These are phyloP conservation scores for Cordyceps pruinosa DNA, from an alignment of 2,329 filamentous ascomycete genomes.

Conservation along the genomic window DNA sequence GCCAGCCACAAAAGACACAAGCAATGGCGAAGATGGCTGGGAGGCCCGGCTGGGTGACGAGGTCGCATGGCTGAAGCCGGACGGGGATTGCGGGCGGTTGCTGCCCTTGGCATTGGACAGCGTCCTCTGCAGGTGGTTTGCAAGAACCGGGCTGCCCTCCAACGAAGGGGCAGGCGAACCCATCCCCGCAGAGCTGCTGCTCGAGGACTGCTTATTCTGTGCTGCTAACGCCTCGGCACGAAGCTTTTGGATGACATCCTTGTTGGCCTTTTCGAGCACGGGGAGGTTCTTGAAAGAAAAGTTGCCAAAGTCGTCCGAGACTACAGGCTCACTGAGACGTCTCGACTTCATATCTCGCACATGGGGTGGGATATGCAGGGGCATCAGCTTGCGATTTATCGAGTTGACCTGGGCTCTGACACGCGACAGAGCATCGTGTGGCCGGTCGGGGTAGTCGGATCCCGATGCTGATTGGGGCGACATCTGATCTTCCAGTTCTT, in stretches of 20 bases:
- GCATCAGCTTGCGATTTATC: conserved; percentile 87
- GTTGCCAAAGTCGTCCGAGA: conserved; percentile 86
- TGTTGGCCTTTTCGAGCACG: conserved; percentile 95
- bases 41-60: conserved; percentile 82
- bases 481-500: conserved; percentile 86
- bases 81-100: conserved; percentile 81
- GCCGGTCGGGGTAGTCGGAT: conserved; percentile 76
- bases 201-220: conserved; percentile 46
- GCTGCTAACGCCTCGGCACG: conserved; percentile 78
- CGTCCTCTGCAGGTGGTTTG: conserved; percentile 73
- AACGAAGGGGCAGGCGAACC: conserved; percentile 61
- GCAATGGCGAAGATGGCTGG: conserved; percentile 62
- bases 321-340: conserved; percentile 82
- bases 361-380: conserved; percentile 91
- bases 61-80: conserved; percentile 67
- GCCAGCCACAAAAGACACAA: conserved; percentile 91
- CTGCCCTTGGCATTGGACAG: conserved; percentile 69
- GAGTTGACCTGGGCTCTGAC: conserved; percentile 80
- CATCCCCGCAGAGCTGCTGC: conserved; percentile 33
- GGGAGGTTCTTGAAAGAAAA: conserved; percentile 97
- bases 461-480: conserved; percentile 66
- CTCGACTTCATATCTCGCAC: conserved; percentile 85
- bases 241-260: conserved; percentile 95
- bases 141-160: conserved; percentile 78
- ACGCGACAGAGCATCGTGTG: conserved; percentile 87